Conservation (phyloP, 1,284 basidiomycete species). For the Rhodotorula sp. region DNA sequence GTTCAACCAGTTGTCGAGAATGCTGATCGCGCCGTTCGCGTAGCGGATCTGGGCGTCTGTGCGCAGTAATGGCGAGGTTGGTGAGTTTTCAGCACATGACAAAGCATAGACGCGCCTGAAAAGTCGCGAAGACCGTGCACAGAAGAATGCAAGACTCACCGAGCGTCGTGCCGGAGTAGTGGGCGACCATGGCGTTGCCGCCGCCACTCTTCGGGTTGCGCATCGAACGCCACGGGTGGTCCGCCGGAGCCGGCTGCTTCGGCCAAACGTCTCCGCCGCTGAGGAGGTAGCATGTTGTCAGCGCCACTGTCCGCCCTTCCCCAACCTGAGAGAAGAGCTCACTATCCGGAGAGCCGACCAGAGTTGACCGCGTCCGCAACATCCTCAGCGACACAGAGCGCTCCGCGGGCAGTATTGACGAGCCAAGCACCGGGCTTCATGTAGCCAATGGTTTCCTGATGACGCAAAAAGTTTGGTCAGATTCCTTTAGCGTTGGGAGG, state of each 20-base stretch:
- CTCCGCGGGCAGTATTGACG: slow-evolving; percentile 68
- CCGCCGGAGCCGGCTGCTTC: slow-evolving; percentile 69
- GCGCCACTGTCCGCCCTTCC: background rate
- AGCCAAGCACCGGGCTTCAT: slow-evolving; percentile 70
- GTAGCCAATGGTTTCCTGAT: slow-evolving; percentile 76
- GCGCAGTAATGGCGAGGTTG: background rate
- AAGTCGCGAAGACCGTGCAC: no score
- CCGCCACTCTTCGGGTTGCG: slow-evolving; percentile 68
- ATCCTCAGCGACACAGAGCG: slow-evolving; percentile 81
- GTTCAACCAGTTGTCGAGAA: slow-evolving; percentile 73
- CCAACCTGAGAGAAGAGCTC: slow-evolving; percentile 54
- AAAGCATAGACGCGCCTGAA: background rate
- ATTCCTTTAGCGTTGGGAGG: background rate
- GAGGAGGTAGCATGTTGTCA: background rate
- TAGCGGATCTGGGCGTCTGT: slow-evolving; percentile 83
- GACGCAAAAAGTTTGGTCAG: no score
- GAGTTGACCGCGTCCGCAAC: slow-evolving; percentile 73
- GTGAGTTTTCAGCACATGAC: background rate
- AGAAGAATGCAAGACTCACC: background rate
- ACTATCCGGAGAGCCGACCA: slow-evolving; percentile 60
- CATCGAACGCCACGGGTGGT: slow-evolving; percentile 82
- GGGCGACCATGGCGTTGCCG: slow-evolving; percentile 42
- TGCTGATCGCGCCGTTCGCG: slow-evolving; percentile 73
- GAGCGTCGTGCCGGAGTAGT: slow-evolving; percentile 23
- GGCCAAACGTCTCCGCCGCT: slow-evolving; percentile 48